Percentiles rank a stretch among this genome's conserved stretches.
Evolutionary conservation across 1,284 basidiomycete species (phyloP).

Genomic region (Malassezia restricta): DNA sequence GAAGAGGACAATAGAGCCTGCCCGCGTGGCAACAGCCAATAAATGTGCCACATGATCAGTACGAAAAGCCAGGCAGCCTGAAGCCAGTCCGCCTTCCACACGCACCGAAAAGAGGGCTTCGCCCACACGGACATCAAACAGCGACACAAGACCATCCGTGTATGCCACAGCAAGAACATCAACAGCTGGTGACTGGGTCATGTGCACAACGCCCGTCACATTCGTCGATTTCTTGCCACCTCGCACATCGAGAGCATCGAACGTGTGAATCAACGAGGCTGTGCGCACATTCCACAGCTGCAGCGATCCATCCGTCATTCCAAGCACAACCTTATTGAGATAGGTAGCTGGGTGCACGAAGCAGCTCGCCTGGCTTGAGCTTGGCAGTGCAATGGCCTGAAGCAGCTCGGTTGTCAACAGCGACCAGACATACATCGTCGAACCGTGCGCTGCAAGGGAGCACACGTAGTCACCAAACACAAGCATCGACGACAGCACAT

Average conservation of each 20-base stretch:
- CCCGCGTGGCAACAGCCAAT: constrained; percentile 34
- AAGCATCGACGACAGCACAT: constrained; percentile 23
- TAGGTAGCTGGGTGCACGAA: constrained; percentile 91
- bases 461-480: constrained; percentile 40
- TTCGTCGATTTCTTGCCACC: constrained; percentile 9
- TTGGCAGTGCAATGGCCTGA: constrained; percentile 19
- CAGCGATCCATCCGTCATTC: constrained; percentile 66
- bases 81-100: constrained; percentile 51
- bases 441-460: constrained; percentile 59
- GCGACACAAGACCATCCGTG: constrained; percentile 68
- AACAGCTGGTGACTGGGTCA: constrained; percentile 85
- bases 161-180: constrained; percentile 89
- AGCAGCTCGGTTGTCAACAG: constrained; percentile 18
- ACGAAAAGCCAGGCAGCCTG: constrained; percentile 68
- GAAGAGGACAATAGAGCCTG: constrained; percentile 39
- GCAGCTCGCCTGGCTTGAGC: constrained; percentile 62
- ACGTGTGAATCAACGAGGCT: constrained; percentile 50
- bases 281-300: constrained; percentile 83
- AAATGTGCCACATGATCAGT: constrained; percentile 56
- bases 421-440: constrained; percentile 70
- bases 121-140: constrained; percentile 80
- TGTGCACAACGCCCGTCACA: constrained; percentile 36
- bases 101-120: constrained; percentile 65
- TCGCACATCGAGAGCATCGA: constrained; percentile 31
- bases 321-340: constrained; percentile 84